Evolutionary conservation across 2,329 filamentous ascomycete species (phyloP), one percentile per base, ranked within the genome.

Genomic region (Fusarium burgessii): DNA sequence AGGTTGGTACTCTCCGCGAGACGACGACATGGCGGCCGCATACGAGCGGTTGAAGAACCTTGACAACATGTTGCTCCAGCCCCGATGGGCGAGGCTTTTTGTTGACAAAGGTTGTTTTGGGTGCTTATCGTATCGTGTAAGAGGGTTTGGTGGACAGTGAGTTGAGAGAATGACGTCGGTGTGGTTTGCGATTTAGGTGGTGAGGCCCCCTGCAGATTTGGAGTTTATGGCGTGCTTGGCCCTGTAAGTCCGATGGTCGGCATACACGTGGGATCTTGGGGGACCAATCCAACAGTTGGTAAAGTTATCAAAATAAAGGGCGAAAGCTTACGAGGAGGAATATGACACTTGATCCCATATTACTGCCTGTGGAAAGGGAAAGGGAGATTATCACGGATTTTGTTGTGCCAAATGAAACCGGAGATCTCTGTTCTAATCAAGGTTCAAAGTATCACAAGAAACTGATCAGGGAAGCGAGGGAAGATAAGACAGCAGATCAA

Each of bases 1-100:
- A 27, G 77, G 66, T 47, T 76, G 75, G 41, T 78, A 77, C 25
- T 70, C 65, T 33, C 42, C 60, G 14, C 43, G 64, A 17, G 41
- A 3, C 23, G 23, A 45, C 11, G 57, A 61, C 23, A 49, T 29
- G 12, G 33, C 36, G 10, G 56, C 51, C n/a, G 55, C 15, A 55
- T 55, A 56, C 35, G 59, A 46, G 35, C 57, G 51, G 46, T 45
- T 49, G 20, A 71, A 71, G 35, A 74, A 38, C 36, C 49, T 74
- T 66, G 51, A 64, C 17, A 75, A 51, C 73, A 75, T 75, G 58
- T 29, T 42, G 40, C 47, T 64, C 55, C 45, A 61, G 57, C 60
- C 60, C 69, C 56, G 25, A 55, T 42, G 58, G 54, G 61, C 58
- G 55, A 67, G 46, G 55, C 45, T 67, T 66, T 35, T 62, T 61